A percentile compares a stretch with the other conserved stretches of the same genome.
These are phyloP conservation scores for Tetragonia tetragonoides DNA, from an alignment of 148 eudicot genomes.

Conservation along the genomic window DNA sequence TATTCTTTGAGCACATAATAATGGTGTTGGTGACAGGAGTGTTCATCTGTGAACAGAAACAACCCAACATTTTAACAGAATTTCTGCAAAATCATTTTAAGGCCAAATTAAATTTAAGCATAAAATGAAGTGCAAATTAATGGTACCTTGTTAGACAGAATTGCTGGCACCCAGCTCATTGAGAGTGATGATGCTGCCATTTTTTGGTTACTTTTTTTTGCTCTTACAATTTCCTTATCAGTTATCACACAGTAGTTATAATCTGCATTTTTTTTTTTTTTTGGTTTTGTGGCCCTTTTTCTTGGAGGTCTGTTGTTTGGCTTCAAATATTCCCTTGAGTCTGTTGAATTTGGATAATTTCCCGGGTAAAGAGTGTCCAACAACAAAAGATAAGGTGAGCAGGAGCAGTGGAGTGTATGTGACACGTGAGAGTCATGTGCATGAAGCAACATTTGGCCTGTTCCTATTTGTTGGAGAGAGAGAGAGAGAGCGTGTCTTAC, in stretches of 20 bases:
- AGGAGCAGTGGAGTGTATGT: not conserved
- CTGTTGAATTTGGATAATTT: slow-evolving; percentile 16
- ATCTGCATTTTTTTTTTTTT: not conserved
- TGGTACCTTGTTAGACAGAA: slow-evolving; percentile 38
- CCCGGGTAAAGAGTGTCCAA: slow-evolving; percentile 23
- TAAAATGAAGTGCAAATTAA: not conserved
- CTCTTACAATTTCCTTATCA: not conserved
- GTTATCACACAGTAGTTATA: not conserved
- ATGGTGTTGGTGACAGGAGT: slow-evolving; percentile 16
- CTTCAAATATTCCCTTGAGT: not conserved
- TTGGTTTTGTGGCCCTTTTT: not conserved
- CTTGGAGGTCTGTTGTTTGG: not conserved
- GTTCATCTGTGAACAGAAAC: slow-evolving; percentile 5
- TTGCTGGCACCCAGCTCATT: slow-evolving; percentile 40
- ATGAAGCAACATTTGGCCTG: not conserved
- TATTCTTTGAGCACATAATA: slow-evolving; percentile 15
- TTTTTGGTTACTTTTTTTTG: slow-evolving; percentile 3
- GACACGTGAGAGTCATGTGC: slow-evolving; percentile 15
- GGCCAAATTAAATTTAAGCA: not conserved
- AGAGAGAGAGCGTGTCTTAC: too few species aligned
- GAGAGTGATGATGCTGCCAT: slow-evolving; percentile 62
- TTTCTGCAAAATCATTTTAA: too few species aligned
- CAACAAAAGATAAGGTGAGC: slow-evolving; percentile 33
- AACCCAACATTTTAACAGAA: too few species aligned
- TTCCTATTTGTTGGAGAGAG: not conserved